Evolutionary conservation across 2,329 filamentous ascomycete species (phyloP), one percentile per base, ranked within the genome.

Genomic region (Trichoderma hamatum): DNA sequence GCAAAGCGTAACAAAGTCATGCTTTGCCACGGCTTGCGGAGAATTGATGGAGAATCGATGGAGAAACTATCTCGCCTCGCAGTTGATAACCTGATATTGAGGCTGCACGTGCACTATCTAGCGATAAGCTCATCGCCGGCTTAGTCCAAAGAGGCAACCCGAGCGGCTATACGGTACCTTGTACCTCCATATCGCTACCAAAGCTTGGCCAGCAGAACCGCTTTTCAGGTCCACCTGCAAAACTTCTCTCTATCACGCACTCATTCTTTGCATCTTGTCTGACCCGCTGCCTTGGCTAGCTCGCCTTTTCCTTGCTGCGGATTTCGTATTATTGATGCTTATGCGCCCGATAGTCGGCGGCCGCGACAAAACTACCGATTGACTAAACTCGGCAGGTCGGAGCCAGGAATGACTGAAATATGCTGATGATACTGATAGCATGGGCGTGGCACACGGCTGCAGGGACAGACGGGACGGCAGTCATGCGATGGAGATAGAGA

Each of bases 201-300:
- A 51, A 58, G 24, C 26, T 66, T 34, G 34, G 39, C 54, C 54
- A 51, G n/a, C 54, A 67, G 64, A 59, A 67, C 64, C 54, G 64
- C 64, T 58, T 67, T 67, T 67, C 64, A 36, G 39, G n/a, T 59
- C 64, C 64, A 67, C 64, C 64, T 67, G 64, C 54, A 58, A 67
- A 59, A 67, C 64, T 67, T 59, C 54, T 67, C 64, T 51, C 39
- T 30, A 55, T 59, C 54, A 67, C 64, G 54, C 64, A 51, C 28
- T 21, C 32, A 26, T 34, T 59, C 36, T 59, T 43, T 16, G 21
- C 34, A 58, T 58, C 56, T 59, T 36, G 56, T 19, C 36, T 43
- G 56, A 59, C 56, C 34, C 54, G 54, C 54, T 56, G 54, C 26
- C 54, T 51, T 54, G 26, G 34, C 51, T 55, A 43, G 51, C 62